Base-by-base conservation (phyloP, 345 rosid genomes). In the Eucalyptus tenuipes region DNA sequence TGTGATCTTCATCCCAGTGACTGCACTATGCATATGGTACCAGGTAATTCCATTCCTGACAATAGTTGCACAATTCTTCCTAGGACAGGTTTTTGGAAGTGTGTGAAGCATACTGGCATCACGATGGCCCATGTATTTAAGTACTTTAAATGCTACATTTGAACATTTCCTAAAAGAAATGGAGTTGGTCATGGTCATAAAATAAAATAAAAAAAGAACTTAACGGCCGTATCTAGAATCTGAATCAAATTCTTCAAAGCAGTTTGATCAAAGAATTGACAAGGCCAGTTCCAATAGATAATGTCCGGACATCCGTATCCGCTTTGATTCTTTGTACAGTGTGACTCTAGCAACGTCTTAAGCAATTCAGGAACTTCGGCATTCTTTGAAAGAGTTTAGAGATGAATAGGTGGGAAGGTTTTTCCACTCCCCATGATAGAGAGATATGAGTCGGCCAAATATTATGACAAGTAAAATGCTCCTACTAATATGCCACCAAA, bases 1-100 rank as follows among this genome's bases (percentile, higher is more conserved):
- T 90, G 93, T 95, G 88, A 94, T 97, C 92, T 97, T 97, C 95
- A 96, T 97, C 93, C 99, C 99, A 40, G 99, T 96, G 82, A 95
- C 99, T 52, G 99, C 95, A 87, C 92, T 96, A 88, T 97, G 99
- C 89, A 93, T 97, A 88, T 96, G 98, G 95, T 97, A 97, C 92
- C 99, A 97, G 91, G 99, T 95, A 96, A 91, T 93, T 88, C 29
- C 89, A 49, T 53, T 61, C 33, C 68, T 61, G 33, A 3, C 31
- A 61, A 61, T 29, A 27, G 68, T 59, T 13, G 68, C 68, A 64
- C 7, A 85, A 85, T 48, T 85, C 55, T 47, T 49, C 45, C 27
- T 75, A 20, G 84, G 29, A 75, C 27, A 37, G 47, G 24, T 22
- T 40, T 25, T 75, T 11, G 47, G 47, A 40, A 75, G 84, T 47